These are phyloP conservation scores for Rhynchospora tenuis DNA, from an alignment of 176 grass and related monocot species.

Conservation along the genomic window DNA sequence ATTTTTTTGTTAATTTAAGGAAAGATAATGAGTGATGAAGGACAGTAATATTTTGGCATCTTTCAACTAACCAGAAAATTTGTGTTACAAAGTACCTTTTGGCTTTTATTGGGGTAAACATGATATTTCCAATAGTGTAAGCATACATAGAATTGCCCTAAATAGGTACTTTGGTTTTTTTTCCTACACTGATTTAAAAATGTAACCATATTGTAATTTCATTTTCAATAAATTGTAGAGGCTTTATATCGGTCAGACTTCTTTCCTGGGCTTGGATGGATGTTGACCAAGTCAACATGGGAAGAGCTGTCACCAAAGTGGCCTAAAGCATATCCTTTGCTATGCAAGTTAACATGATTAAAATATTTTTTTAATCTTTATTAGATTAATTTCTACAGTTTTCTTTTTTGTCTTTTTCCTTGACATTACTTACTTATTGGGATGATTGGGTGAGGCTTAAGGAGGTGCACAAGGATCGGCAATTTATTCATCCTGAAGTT, in stretches of 20 bases:
- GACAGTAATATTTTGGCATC: not conserved
- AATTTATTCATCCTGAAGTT: constrained; percentile 93
- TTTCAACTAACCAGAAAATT: not conserved
- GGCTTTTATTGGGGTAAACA: not conserved
- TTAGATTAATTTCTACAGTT: constrained; percentile 2
- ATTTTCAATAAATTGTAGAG: constrained; percentile 35
- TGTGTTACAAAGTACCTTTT: not conserved
- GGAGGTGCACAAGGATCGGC: constrained; percentile 70
- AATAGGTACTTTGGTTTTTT: not conserved
- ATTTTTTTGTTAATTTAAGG: constrained; percentile 8
- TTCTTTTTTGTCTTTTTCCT: constrained; percentile 74
- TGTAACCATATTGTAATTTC: constrained; percentile 26
- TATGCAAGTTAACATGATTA: not conserved
- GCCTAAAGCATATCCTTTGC: constrained; percentile 99
- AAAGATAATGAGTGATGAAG: not conserved
- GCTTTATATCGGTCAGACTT: constrained; percentile 93
- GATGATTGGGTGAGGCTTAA: constrained; percentile 98
- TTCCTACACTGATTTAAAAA: constrained; percentile 8
- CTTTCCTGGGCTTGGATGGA: constrained; percentile 99
- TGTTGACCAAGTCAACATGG: constrained; percentile 90
- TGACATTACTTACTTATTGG: constrained; percentile 98
- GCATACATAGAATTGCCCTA: not conserved
- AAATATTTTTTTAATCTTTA: not conserved
- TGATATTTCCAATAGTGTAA: not conserved
- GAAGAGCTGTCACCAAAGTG: constrained; percentile 93